Evolutionary conservation across 441 rosid species (phyloP).

Genomic region (Eruca vesicaria): DNA sequence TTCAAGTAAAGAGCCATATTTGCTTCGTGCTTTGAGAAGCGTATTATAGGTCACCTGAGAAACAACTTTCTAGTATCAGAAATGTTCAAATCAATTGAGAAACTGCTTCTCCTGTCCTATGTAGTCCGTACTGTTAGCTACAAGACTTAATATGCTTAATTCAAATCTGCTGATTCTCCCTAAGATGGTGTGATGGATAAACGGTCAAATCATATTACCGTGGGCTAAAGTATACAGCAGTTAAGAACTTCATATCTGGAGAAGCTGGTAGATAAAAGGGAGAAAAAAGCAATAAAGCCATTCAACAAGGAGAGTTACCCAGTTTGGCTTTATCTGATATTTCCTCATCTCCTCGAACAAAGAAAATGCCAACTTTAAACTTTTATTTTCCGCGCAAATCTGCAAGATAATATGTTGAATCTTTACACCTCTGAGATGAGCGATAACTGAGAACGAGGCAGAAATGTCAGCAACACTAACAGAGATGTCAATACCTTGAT

Average conservation of each 20-base stretch:
- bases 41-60: slow-evolving; percentile 90
- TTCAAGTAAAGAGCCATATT: slow-evolving; percentile 81
- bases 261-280: slow-evolving; percentile 4
- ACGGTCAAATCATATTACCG: not conserved
- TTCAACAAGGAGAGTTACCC: slow-evolving; percentile 44
- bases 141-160: not conserved
- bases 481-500: slow-evolving; percentile 64
- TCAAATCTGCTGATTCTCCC: not conserved
- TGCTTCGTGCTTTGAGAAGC: slow-evolving; percentile 75
- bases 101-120: not conserved
- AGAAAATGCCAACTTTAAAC: slow-evolving; percentile 67
- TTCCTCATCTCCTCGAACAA: slow-evolving; percentile 83
- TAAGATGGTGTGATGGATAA: slow-evolving; percentile 11
- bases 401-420: slow-evolving; percentile 32
- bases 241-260: not conserved
- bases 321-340: slow-evolving; percentile 68
- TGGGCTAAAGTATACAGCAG: not conserved
- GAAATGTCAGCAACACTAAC: slow-evolving; percentile 1
- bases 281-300: slow-evolving; percentile 4
- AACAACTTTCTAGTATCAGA: slow-evolving; percentile 25
- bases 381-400: slow-evolving; percentile 71
- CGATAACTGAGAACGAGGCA: slow-evolving; percentile 25
- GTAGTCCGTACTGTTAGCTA: not conserved
- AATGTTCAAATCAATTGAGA: not conserved
- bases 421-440: slow-evolving; percentile 27